Conservation (phyloP, 257 asterid species). For the Scutellaria galericulata region DNA sequence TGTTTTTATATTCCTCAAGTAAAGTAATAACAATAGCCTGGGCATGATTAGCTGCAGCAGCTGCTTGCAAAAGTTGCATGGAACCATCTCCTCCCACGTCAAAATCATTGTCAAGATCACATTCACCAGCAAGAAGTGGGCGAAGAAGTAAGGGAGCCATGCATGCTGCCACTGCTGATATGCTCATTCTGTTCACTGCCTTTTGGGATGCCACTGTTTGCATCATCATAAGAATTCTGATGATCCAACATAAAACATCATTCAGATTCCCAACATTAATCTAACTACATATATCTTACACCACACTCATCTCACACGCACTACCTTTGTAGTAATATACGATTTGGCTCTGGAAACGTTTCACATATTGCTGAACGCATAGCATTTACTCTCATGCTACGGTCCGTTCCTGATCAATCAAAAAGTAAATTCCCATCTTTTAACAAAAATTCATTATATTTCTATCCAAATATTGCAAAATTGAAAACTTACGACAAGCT, state of each 20-base stretch:
- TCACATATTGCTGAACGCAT: conserved; percentile 95
- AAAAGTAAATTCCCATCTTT: conserved; percentile 31
- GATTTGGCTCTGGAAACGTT: conserved; percentile 99
- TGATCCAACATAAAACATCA: conserved; percentile 29
- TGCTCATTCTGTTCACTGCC: conserved; percentile 86
- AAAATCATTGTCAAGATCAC: conserved; percentile 74
- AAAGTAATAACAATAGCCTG: conserved; percentile 93
- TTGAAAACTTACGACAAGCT: conserved; percentile 73
- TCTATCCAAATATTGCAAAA: conserved; percentile 1
- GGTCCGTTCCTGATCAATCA: conserved; percentile 73
- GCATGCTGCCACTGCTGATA: conserved; percentile 99
- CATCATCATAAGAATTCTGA: conserved; percentile 96
- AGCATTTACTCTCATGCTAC: conserved; percentile 72
- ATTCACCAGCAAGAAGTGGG: conserved; percentile 97
- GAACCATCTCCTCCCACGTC: conserved; percentile 92
- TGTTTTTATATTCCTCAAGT: conserved; percentile 82
- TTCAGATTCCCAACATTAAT: not conserved
- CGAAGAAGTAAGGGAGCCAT: conserved; percentile 99
- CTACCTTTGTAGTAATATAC: conserved; percentile 91
- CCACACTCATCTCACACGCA: not conserved
- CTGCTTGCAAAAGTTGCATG: conserved; percentile 92
- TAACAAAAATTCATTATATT: conserved; percentile 1
- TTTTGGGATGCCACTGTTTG: conserved; percentile 79
- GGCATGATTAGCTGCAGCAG: conserved; percentile 99
- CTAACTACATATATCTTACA: too few species aligned